Evolutionary conservation across 805 yeast species (phyloP), one percentile per base, ranked within the genome.

Genomic region (Teunomyces kruisii): DNA sequence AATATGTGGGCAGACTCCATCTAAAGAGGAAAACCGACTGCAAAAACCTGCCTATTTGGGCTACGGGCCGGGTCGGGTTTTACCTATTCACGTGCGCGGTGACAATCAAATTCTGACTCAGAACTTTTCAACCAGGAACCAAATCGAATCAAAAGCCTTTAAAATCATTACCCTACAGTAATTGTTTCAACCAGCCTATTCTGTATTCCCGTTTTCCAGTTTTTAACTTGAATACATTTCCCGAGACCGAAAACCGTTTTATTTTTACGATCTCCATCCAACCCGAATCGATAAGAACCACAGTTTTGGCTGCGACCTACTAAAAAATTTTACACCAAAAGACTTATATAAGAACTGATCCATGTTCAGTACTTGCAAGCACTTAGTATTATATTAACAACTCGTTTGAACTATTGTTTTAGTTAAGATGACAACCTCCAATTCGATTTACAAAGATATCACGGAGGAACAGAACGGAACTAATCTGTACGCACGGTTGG

Each of bases 401-500:
- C 22, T 12, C 17, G 17, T 9, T 22, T 9, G 17, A 33, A 29
- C 26, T 44, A 35, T 6, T 17, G 19, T 17, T 24, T 22, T 19
- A 35, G 22, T n/a, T n/a, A 35, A n/a, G 14, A 38, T 38, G 40
- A 27, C 40, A 28, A 28, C 32, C 22, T 28, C 40, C 14, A 38
- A 38, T 26, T n/a, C 22, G n/a, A 26, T 52, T 6, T 76, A 65
- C 48, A 68, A 65, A 49, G 69, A 69, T 39, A 59, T 78, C 32
- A 71, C 76, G 39, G 72, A 62, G 35, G 65, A 68, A 42, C 80
- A 81, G 54, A 75, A 67, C 17, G 41, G 44, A 3, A 75, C 77
- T 44, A 94, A 94, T 59, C 85, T 87, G 13, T 88, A 79, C 54
- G 75, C 84, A 2, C 72, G 72, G 14, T 68, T 91, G 43, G 96